Base-by-base conservation (phyloP, 2,329 filamentous ascomycete genomes). In the Hymenoscyphus linearis region DNA sequence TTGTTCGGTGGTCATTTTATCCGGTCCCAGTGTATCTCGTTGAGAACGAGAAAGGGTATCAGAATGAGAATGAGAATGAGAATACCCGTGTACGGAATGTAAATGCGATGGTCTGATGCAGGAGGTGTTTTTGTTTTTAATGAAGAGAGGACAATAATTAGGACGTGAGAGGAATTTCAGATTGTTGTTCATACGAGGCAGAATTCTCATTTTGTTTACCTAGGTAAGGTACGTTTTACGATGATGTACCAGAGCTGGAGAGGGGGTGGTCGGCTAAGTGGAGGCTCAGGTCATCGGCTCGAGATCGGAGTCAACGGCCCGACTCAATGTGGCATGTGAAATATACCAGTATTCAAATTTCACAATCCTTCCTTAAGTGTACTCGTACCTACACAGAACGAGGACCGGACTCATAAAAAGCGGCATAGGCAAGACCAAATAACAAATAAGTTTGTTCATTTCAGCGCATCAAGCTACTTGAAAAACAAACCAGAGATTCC, bases 1-100 rank as follows among this genome's bases (percentile, higher is more conserved):
- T 52, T 66, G 67, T 7, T 55, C 22, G 13, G 56, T 31, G n/a
- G 44, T 36, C 44, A 52, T 58, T 22, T 18, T 36, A 16, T 44
- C 14, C 16, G 31, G 16, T 27, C 26, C 18, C 10, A 6, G 50
- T n/a, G 47, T n/a, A 47, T 13, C n/a, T n/a, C 22, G 18, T 25
- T 22, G n/a, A 7, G 40, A 47, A 1, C 3, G n/a, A 10, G n/a
- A 18, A 18, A 9, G 6, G n/a, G 40, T 10, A 10, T 22, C 2
- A 22, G 40, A 47, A 1, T 9, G n/a, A 10, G n/a, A 18, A 18
- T 10, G 6, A 18, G 40, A 22, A 10, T 22, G 3, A 22, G 40
- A n/a, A n/a, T n/a, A n/a, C n/a, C n/a, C n/a, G n/a, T n/a, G n/a
- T n/a, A n/a, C n/a, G n/a, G n/a, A 18, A 18, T 10, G 6, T 10